phyloP scores from a whole-genome alignment of 2,329 filamentous ascomycete genomes.

The Diaporthe citri region DNA sequence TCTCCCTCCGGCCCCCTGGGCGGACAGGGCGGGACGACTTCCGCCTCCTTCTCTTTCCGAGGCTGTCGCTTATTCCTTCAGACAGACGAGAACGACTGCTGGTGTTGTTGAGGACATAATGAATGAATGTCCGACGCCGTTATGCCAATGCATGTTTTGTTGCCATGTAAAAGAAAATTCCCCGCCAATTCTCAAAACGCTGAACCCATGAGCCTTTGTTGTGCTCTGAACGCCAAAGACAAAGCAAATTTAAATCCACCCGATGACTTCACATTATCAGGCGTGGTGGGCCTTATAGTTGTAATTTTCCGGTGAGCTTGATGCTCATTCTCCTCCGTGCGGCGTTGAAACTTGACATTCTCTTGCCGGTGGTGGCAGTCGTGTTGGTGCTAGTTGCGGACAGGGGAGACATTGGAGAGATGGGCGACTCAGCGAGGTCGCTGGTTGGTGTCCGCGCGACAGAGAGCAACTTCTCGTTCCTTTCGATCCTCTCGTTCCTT shows the following conservation, averaged over 20 bases:
- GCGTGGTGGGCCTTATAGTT: constrained; percentile 10
- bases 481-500: constrained; percentile 50
- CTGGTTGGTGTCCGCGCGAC: constrained; percentile 17
- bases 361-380: constrained; percentile 34
- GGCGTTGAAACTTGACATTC: constrained; percentile 36
- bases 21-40: background rate
- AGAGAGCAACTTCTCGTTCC: constrained; percentile 27
- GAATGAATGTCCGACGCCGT: constrained; percentile 36
- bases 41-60: constrained; percentile 12
- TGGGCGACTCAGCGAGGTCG: constrained; percentile 34
- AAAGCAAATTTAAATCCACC: constrained; percentile 12
- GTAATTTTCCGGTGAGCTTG: constrained; percentile 39
- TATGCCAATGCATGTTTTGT: constrained; percentile 26
- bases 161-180: constrained; percentile 6
- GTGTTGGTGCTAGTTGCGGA: constrained; percentile 31
- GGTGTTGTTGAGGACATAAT: constrained; percentile 24
- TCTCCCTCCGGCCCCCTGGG: background rate
- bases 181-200: background rate
- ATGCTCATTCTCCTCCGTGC: constrained; percentile 39
- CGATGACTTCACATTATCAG: background rate
- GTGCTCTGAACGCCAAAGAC: constrained; percentile 25
- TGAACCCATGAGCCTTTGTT: background rate
- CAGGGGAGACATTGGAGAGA: constrained; percentile 37
- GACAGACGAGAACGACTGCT: constrained; percentile 24
- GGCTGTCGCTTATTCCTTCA: constrained; percentile 14